Conservation (phyloP, 2,329 filamentous ascomycete genomes). For the Ophiostoma populinum region DNA sequence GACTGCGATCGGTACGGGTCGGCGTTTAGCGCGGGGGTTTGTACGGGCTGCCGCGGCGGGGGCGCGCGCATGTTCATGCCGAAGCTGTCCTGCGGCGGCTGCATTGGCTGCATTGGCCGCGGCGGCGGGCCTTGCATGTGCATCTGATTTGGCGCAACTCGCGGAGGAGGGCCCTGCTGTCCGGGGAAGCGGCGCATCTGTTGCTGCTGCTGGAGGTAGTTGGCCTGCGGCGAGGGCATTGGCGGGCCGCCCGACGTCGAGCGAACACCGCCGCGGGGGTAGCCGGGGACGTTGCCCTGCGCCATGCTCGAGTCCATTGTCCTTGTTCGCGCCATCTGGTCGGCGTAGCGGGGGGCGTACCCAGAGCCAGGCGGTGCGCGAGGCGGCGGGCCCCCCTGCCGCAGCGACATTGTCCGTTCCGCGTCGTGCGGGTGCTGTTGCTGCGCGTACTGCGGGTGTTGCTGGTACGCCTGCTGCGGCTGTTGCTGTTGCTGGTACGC, state of each 20-base stretch:
- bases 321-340: slow-evolving; percentile 19
- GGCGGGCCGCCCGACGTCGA: slow-evolving; percentile 32
- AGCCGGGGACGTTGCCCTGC: slow-evolving; percentile 16
- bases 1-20: slow-evolving; percentile 89
- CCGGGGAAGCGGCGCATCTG: slow-evolving; percentile 29
- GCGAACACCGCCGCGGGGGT: slow-evolving; percentile 27
- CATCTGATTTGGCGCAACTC: too few species aligned
- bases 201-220: slow-evolving; percentile 31
- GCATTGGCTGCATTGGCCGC: slow-evolving; percentile 4
- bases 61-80: slow-evolving; percentile 26
- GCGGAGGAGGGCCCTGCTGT: slow-evolving; percentile 13
- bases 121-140: too few species aligned
- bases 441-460: background rate
- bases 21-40: slow-evolving; percentile 57
- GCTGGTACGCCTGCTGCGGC: background rate
- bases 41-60: slow-evolving; percentile 42
- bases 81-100: slow-evolving; percentile 21
- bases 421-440: slow-evolving; percentile 12
- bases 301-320: slow-evolving; percentile 27
- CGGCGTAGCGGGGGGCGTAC: slow-evolving; percentile 19
- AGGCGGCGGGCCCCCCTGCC: slow-evolving; percentile 48
- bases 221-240: slow-evolving; percentile 24
- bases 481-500: slow-evolving; percentile 3
- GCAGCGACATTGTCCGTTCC: slow-evolving; percentile 52
- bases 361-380: slow-evolving; percentile 25